Evolutionary conservation across 2,329 filamentous ascomycete genomes (phyloP).

Genomic region (Aureobasidium melanogenum): DNA sequence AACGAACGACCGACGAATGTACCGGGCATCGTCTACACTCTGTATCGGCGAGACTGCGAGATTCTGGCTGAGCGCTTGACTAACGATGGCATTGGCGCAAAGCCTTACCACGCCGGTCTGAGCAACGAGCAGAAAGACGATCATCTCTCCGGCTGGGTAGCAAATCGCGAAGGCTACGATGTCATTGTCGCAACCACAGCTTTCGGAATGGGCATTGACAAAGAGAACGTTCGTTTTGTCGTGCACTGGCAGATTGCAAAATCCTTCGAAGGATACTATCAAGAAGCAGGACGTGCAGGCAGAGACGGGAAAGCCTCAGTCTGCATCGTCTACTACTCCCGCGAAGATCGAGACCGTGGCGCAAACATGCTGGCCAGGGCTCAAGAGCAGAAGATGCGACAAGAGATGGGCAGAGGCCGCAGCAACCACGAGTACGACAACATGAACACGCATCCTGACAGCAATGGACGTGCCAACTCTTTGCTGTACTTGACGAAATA

Average conservation of each 20-base stretch:
- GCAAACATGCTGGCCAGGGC: constrained; percentile 43
- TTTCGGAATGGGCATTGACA: constrained; percentile 97
- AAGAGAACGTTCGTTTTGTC: constrained; percentile 88
- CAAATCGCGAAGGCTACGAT: constrained; percentile 50
- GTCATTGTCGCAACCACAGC: constrained; percentile 92
- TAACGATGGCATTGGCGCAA: constrained; percentile 60
- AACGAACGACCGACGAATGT: constrained; percentile 52
- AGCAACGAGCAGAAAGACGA: constrained; percentile 58
- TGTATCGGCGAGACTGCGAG: constrained; percentile 67
- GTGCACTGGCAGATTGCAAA: constrained; percentile 91
- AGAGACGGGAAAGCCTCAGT: constrained; percentile 79
- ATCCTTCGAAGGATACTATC: constrained; percentile 92
- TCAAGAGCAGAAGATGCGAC: constrained; percentile 25
- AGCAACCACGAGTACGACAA: constrained; percentile 32
- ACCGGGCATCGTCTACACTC: constrained; percentile 71
- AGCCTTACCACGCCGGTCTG: constrained; percentile 64
- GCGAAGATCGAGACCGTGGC: constrained; percentile 73
- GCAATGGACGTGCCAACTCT: constrained; percentile 34
- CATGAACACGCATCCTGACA: constrained; percentile 31
- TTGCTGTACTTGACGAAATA: constrained; percentile 59
- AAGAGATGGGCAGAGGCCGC: constrained; percentile 20
- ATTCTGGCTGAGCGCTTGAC: constrained; percentile 57
- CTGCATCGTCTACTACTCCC: constrained; percentile 85
- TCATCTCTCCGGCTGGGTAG: constrained; percentile 62
- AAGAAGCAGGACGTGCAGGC: constrained; percentile 87